Evolutionary conservation across 2,329 filamentous ascomycete species (phyloP), one percentile per base, ranked within the genome.

Genomic region (Ascosphaera aggregata): DNA sequence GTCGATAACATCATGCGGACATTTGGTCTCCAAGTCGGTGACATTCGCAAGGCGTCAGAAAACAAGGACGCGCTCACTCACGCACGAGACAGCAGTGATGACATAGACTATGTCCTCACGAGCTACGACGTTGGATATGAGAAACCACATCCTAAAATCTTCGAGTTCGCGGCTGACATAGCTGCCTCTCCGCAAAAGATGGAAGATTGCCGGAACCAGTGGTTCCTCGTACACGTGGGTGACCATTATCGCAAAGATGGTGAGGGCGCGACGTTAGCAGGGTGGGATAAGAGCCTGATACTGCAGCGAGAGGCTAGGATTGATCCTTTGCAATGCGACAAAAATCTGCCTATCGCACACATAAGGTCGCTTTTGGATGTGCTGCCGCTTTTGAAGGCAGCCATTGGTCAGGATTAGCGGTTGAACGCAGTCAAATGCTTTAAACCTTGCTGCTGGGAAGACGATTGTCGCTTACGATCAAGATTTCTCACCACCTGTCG

Each of bases 71-170:
- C 38, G 22, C 31, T 40, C 11, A 38, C 39, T 31, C 31, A 30
- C 45, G 5, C 47, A 43, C 5, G 53, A 50, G 41, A 47, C n/a
- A 7, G 34, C 20, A 4, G 16, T 22, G 46, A 51, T 22, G 59
- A 64, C 48, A 41, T 64, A 31, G 56, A 64, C 40, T 51, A 63
- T 37, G 47, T 63, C 0, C 52, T 62, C 18, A 63, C 60, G 8
- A 63, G 60, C 45, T 64, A 62, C 44, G 58, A 62, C 39, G 60
- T 58, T 2, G 59, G 54, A 4, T 47, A 52, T n/a, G 59, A 61
- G 45, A 64, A 64, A 40, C 61, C 61, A 2, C 45, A 52, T 43
- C 48, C 44, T 3, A 38, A 48, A 20, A 60, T 63, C 20, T 64
- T 59, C 43, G 49, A 59, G 24, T 47, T 56, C 32, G 57, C 59